Base-by-base conservation (phyloP, 352 stramenopile species). In the Phytophthora syringae region DNA sequence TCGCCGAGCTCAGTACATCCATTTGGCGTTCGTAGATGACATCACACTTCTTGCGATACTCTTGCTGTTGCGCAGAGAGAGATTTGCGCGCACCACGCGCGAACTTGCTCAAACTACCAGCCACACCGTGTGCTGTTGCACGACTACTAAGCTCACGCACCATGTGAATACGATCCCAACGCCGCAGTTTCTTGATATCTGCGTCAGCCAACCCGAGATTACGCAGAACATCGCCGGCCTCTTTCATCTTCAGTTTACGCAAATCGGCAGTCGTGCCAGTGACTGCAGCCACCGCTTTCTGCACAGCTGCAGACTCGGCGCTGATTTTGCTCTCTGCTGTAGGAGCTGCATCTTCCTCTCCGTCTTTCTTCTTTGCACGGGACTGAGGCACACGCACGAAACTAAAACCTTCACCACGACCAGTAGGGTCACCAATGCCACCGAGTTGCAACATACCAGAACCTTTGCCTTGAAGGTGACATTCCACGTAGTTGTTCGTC, bases 181-280 rank as follows among this genome's bases (percentile, higher is more conserved):
- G 86, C 12, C 77, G 76, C 52, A 95, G 60, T 50, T 93, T 93
- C 52, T 88, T 89, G 60, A 95, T 93, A 75, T 95, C 84, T 16
- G 74, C 78, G 18, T 95, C 86, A 25, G 83, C 72, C 40, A 93
- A 73, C 70, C 85, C 85, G 18, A 93, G 71, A 55, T 93, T 93
- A 30, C 82, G 84, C 54, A 95, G 56, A 53, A 93, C 86, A 69
- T 92, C 80, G 39, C 84, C 86, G 24, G 84, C 80, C 47, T 93
- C 84, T 54, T 93, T 95, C 86, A 95, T 95, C 64, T 90, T 95
- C 15, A 95, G 73, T 54, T 93, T 93, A 45, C 86, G 83, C 54
- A 95, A 67, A 84, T 95, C 87, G 9, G 87, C 87, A 22, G 87
- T 93, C 6, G 87, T 95, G 47, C 87, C 87, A 6, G 87, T 95